These are phyloP conservation scores for Termitomyces sp. DNA, from an alignment of 768 basidiomycete genomes.

Conservation along the genomic window DNA sequence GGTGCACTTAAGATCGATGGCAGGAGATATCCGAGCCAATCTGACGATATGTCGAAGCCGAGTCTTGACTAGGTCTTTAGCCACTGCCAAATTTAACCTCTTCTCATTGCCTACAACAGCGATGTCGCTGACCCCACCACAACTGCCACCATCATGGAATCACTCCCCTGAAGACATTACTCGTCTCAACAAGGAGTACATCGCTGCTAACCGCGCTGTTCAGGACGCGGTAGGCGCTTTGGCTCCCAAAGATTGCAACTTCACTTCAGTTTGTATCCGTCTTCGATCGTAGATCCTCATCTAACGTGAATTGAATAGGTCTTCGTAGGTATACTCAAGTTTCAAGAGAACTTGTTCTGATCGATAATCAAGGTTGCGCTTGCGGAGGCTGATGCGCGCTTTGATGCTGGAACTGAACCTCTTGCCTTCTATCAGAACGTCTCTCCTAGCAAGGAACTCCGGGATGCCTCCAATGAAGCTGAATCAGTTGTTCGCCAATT, in stretches of 20 bases:
- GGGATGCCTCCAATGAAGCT: conserved; percentile 74
- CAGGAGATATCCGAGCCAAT: conserved; percentile 34
- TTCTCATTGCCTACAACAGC: conserved; percentile 23
- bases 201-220: conserved; percentile 47
- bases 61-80: conserved; percentile 19
- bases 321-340: conserved; percentile 47
- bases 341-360: not conserved
- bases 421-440: conserved; percentile 81
- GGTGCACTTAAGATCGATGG: conserved; percentile 31
- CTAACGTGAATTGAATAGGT: conserved; percentile 37
- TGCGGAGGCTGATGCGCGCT: conserved; percentile 51
- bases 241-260: conserved; percentile 50
- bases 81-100: conserved; percentile 21
- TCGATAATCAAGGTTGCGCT: conserved; percentile 41
- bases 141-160: conserved; percentile 59
- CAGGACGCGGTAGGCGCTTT: conserved; percentile 59
- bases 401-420: conserved; percentile 49
- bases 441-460: conserved; percentile 64
- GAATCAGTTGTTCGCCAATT: conserved; percentile 70
- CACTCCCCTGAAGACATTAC: conserved; percentile 59
- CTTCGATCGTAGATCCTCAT: not conserved
- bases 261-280: conserved; percentile 50
- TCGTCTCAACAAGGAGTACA: conserved; percentile 49
- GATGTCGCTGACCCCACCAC: conserved; percentile 55
- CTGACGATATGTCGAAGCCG: conserved; percentile 16